Conservation (phyloP, 2,329 filamentous ascomycete genomes). For the Diaporthe capsici region DNA sequence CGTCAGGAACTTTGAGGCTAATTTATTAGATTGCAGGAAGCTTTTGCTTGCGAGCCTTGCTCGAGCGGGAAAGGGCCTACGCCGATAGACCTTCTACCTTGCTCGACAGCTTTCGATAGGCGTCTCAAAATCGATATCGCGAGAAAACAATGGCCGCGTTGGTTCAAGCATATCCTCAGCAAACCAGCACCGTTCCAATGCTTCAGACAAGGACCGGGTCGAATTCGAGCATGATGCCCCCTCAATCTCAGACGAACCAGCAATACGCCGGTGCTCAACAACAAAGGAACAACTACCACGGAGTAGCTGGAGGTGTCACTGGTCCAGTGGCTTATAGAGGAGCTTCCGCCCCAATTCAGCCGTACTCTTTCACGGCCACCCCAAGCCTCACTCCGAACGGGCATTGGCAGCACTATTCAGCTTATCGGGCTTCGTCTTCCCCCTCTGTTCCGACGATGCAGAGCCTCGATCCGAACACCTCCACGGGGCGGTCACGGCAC, state of each 20-base stretch:
- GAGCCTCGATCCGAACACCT: slow-evolving; percentile 52
- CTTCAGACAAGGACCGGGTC: slow-evolving; percentile 81
- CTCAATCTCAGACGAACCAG: slow-evolving; percentile 64
- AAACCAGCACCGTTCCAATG: slow-evolving; percentile 80
- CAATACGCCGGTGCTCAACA: slow-evolving; percentile 63
- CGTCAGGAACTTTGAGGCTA: slow-evolving; percentile 13
- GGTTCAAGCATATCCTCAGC: slow-evolving; percentile 85
- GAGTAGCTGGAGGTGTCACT: slow-evolving; percentile 60
- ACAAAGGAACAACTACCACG: slow-evolving; percentile 66
- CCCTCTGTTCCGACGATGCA: slow-evolving; percentile 59
- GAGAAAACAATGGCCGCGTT: slow-evolving; percentile 81
- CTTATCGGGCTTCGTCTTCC: slow-evolving; percentile 63
- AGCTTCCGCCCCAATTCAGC: slow-evolving; percentile 74
- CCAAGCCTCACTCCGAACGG: slow-evolving; percentile 71
- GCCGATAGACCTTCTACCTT: slow-evolving; percentile 1
- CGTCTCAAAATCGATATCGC: slow-evolving; percentile 45
- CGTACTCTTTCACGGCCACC: slow-evolving; percentile 83
- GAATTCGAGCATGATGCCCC: slow-evolving; percentile 71
- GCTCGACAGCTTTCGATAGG: slow-evolving; percentile 41
- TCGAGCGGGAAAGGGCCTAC: slow-evolving; percentile 3
- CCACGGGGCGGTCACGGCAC: slow-evolving; percentile 49
- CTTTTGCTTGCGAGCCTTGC: slow-evolving; percentile 6
- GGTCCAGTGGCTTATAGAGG: slow-evolving; percentile 67
- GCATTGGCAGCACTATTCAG: slow-evolving; percentile 65
- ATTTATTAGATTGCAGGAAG: slow-evolving; percentile 1